Conservation (phyloP, 306 rosid species). For the Alnus glutinosa region DNA sequence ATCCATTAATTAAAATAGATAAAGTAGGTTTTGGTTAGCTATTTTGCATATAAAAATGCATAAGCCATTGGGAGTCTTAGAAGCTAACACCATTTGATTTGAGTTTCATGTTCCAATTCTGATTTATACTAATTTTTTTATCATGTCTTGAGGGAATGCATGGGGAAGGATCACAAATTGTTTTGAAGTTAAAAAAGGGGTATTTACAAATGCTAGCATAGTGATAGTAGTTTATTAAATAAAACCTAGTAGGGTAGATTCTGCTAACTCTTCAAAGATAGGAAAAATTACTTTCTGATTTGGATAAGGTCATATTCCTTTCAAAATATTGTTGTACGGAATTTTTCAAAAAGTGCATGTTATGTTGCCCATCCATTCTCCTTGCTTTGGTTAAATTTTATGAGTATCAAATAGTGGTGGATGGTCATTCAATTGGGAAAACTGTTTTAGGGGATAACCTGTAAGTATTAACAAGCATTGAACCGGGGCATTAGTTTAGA, state of each 20-base stretch:
- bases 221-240: not conserved
- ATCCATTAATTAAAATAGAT: too few relatives aligned
- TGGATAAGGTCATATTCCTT: not conserved
- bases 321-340: not conserved
- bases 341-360: not conserved
- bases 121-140: not conserved
- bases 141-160: not conserved
- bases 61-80: too few relatives aligned
- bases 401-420: not conserved
- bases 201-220: not conserved
- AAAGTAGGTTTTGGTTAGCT: too few relatives aligned
- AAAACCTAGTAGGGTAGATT: not conserved
- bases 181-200: not conserved
- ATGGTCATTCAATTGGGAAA: not conserved
- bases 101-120: not conserved
- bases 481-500: not conserved
- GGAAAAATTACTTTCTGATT: not conserved
- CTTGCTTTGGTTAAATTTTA: not conserved
- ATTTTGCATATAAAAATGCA: too few relatives aligned
- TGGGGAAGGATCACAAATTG: not conserved
- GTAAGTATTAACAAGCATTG: not conserved
- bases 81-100: not conserved
- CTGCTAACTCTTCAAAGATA: not conserved
- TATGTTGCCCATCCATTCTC: not conserved
- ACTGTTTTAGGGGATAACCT: not conserved